Conservation (phyloP, 2,329 filamentous ascomycete species). For the Polychaeton citri region DNA sequence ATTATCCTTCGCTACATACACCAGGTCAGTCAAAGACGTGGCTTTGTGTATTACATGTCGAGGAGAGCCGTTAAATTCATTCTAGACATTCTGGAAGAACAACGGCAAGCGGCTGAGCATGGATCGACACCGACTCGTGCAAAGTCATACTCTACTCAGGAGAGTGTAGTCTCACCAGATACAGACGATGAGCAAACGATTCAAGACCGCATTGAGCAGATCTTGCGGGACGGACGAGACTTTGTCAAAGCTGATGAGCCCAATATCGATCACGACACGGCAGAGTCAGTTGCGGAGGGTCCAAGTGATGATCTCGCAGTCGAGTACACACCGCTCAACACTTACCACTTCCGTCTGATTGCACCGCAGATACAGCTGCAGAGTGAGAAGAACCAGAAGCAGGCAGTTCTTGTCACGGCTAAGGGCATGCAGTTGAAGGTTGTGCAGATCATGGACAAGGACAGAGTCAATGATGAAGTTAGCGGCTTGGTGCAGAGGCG, state of each 20-base stretch:
- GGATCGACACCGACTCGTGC: constrained; percentile 9
- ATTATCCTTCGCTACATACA: constrained; percentile 96
- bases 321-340: constrained; percentile 83
- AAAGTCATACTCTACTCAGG: constrained; percentile 13
- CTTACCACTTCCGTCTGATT: constrained; percentile 87
- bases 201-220: constrained; percentile 72
- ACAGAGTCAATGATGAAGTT: constrained; percentile 79
- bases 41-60: constrained; percentile 96
- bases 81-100: constrained; percentile 90
- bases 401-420: constrained; percentile 89
- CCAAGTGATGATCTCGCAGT: constrained; percentile 60
- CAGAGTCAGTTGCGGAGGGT: constrained; percentile 31
- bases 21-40: constrained; percentile 87
- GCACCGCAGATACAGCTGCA: constrained; percentile 96
- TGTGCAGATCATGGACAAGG: constrained; percentile 95
- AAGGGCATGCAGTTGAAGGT: constrained; percentile 98
- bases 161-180: constrained; percentile 24
- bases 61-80: constrained; percentile 95
- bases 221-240: constrained; percentile 70
- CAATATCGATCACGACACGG: constrained; percentile 22
- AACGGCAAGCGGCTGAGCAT: constrained; percentile 53
- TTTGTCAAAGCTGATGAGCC: constrained; percentile 63
- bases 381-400: constrained; percentile 94
- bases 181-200: constrained; percentile 54
- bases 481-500: constrained; percentile 90